These are phyloP conservation scores for Penicillium psychrofluorescens DNA, from an alignment of 495 filamentous ascomycete genomes.

Conservation along the genomic window DNA sequence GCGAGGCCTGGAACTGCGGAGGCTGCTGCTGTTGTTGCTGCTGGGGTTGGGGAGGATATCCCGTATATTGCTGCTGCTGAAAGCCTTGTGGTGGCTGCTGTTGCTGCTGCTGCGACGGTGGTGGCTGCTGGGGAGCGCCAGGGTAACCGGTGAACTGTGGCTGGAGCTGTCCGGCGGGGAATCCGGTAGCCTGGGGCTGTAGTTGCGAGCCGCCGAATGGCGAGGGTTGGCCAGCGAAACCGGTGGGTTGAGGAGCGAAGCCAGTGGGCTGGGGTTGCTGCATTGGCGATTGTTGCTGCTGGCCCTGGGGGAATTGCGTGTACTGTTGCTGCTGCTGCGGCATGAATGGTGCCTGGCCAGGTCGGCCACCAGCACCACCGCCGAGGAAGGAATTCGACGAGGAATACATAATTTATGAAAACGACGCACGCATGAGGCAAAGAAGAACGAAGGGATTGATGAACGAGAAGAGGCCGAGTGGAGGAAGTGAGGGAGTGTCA, in stretches of 20 bases:
- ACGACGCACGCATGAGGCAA: constrained; percentile 19
- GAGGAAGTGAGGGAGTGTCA: constrained; percentile 14
- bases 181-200: constrained; percentile 52
- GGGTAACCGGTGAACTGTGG: constrained; percentile 51
- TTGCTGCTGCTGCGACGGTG: constrained; percentile 37
- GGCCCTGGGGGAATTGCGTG: constrained; percentile 45
- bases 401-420: constrained; percentile 64
- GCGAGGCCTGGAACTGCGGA: constrained; percentile 42
- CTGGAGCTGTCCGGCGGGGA: constrained; percentile 56
- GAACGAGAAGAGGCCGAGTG: constrained; percentile 11
- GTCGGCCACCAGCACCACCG: constrained; percentile 65
- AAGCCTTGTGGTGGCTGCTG: constrained; percentile 8
- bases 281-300: constrained; percentile 6
- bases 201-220: constrained; percentile 29
- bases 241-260: constrained; percentile 46
- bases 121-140: constrained; percentile 33
- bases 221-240: constrained; percentile 36
- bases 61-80: constrained; percentile 35
- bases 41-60: constrained; percentile 31
- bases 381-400: constrained; percentile 80
- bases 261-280: constrained; percentile 52
- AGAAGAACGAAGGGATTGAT: constrained; percentile 16
- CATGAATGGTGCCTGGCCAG: constrained; percentile 51
- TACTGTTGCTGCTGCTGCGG: constrained; percentile 42
- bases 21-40: constrained; percentile 13